These are phyloP conservation scores for Vairimorpha necatrix DNA, from an alignment of 371 early-diverging fungal genomes.

Conservation along the genomic window DNA sequence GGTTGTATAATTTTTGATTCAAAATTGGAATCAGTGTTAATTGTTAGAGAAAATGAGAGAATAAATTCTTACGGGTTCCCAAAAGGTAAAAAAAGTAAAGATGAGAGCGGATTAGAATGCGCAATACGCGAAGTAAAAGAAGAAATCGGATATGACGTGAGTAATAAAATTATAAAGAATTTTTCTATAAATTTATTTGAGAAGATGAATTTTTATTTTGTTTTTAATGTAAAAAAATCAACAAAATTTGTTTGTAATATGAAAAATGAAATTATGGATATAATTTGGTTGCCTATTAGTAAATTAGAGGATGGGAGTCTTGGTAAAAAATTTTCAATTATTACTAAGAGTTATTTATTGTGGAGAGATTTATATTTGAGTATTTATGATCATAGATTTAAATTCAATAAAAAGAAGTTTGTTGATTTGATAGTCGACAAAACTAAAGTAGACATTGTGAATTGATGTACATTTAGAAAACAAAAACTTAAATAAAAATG, in stretches of 20 bases:
- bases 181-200: conserved; percentile 64
- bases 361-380: background rate
- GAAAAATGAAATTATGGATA: conserved; percentile 80
- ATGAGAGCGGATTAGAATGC: conserved; percentile 80
- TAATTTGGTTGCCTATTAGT: conserved; percentile 44
- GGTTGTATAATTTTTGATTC: conserved; percentile 91
- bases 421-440: background rate
- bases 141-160: conserved; percentile 88
- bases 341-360: background rate
- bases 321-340: conserved; percentile 16
- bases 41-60: conserved; percentile 81
- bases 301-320: conserved; percentile 12
- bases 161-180: conserved; percentile 66
- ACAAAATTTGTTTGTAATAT: conserved; percentile 78
- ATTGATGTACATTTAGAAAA: no score
- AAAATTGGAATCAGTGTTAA: conserved; percentile 70
- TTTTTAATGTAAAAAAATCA: conserved; percentile 76
- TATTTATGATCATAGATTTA: background rate
- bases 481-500: no score
- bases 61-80: conserved; percentile 88
- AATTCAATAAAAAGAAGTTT: background rate
- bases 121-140: conserved; percentile 87
- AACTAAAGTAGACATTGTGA: no score
- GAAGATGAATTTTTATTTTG: conserved; percentile 79
- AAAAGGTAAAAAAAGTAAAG: conserved; percentile 93